Conservation (phyloP, 176 grass and related monocot species). For the Rhynchospora pubera region DNA sequence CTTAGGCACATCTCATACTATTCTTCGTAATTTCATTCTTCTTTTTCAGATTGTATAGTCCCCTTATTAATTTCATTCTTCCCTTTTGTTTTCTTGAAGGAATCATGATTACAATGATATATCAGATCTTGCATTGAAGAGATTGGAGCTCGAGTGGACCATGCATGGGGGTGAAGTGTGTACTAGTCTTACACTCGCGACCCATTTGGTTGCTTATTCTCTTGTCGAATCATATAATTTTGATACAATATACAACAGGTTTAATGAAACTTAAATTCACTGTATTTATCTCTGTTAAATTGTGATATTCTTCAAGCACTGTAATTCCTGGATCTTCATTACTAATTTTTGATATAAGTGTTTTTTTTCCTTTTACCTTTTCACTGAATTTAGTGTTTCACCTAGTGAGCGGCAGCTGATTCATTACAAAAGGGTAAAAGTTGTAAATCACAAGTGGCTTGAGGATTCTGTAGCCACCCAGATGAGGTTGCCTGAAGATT, state of each 20-base stretch:
- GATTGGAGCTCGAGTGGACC: conserved; percentile 65
- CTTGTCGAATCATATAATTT: conserved; percentile 53
- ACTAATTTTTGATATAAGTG: background rate
- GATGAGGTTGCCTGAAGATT: conserved; percentile 54
- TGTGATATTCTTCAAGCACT: background rate
- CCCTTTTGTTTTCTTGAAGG: conserved; percentile 35
- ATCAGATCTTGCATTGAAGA: conserved; percentile 71
- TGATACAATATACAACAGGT: conserved; percentile 84
- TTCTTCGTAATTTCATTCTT: conserved; percentile 29
- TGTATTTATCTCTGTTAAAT: background rate
- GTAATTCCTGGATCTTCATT: background rate
- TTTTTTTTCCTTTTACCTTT: conserved; percentile 7
- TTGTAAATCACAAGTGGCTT: conserved; percentile 66
- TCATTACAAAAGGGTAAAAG: conserved; percentile 69
- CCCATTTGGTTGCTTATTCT: conserved; percentile 79
- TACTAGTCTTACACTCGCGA: conserved; percentile 53
- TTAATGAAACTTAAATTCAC: conserved; percentile 7
- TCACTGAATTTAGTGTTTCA: conserved; percentile 54
- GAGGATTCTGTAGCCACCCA: conserved; percentile 73
- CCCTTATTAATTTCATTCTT: conserved; percentile 17
- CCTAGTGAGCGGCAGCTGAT: conserved; percentile 45
- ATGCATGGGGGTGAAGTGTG: conserved; percentile 84
- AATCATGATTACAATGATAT: conserved; percentile 67
- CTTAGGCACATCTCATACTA: conserved; percentile 49
- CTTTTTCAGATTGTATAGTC: conserved; percentile 24